These are phyloP conservation scores for Xerocomus spinulosus DNA, from an alignment of 768 basidiomycete species.

Conservation along the genomic window DNA sequence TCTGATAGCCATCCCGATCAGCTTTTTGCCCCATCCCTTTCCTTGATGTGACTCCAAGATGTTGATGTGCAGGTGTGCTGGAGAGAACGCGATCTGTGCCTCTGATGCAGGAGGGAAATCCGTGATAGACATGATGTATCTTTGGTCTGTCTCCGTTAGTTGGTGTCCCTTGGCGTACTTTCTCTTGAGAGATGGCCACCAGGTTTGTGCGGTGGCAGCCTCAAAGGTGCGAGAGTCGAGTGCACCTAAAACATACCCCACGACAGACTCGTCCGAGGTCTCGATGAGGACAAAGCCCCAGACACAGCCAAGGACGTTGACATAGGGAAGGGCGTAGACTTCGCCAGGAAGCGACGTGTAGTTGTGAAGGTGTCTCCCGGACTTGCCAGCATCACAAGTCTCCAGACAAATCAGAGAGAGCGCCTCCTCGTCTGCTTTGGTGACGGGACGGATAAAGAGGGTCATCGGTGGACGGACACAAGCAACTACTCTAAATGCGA, in stretches of 20 bases:
- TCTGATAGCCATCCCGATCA: slow-evolving; percentile 52
- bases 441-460: slow-evolving; percentile 52
- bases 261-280: slow-evolving; percentile 40
- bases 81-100: slow-evolving; percentile 57
- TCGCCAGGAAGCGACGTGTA: slow-evolving; percentile 64
- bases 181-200: slow-evolving; percentile 62
- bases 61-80: slow-evolving; percentile 74
- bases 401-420: slow-evolving; percentile 71
- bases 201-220: slow-evolving; percentile 45
- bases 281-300: slow-evolving; percentile 75
- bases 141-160: slow-evolving; percentile 22
- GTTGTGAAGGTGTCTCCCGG: slow-evolving; percentile 59
- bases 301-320: slow-evolving; percentile 53
- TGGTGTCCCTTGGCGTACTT: slow-evolving; percentile 42
- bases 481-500: background rate
- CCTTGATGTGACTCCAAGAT: slow-evolving; percentile 63
- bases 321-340: slow-evolving; percentile 72
- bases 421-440: slow-evolving; percentile 47
- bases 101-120: slow-evolving; percentile 40
- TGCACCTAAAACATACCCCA: slow-evolving; percentile 70
- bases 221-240: slow-evolving; percentile 66
- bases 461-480: slow-evolving; percentile 23
- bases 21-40: slow-evolving; percentile 64
- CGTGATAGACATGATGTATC: slow-evolving; percentile 35
- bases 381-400: slow-evolving; percentile 66